phyloP scores from a whole-genome alignment of 2,329 filamentous ascomycete genomes.

The Talaromyces marneffei region DNA sequence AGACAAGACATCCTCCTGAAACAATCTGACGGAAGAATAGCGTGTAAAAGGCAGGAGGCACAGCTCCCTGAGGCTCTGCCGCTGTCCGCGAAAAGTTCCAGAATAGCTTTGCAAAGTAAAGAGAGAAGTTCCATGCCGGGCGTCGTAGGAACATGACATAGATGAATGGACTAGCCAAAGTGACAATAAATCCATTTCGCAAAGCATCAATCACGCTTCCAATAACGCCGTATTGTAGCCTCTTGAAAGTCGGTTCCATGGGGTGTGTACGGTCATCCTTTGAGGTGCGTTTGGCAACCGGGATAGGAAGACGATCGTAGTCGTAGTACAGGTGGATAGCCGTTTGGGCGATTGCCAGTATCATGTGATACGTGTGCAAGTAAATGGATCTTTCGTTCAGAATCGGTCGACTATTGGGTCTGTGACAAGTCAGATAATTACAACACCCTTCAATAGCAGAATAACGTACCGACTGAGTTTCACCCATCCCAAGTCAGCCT shows the following conservation, averaged over 20 bases:
- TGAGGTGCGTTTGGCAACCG: slow-evolving; percentile 33
- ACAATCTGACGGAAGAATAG: slow-evolving; percentile 53
- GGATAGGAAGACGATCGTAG: slow-evolving; percentile 61
- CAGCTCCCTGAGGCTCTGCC: slow-evolving; percentile 50
- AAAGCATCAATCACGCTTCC: slow-evolving; percentile 28
- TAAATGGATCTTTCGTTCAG: slow-evolving; percentile 86
- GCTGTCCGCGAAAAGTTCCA: slow-evolving; percentile 70
- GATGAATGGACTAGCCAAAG: slow-evolving; percentile 46
- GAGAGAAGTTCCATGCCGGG: slow-evolving; percentile 62
- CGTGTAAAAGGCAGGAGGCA: slow-evolving; percentile 53
- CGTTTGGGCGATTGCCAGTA: slow-evolving; percentile 66
- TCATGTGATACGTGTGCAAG: slow-evolving; percentile 63
- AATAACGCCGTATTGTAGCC: slow-evolving; percentile 33
- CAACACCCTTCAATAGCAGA: not conserved
- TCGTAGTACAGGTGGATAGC: slow-evolving; percentile 65
- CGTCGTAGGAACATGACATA: slow-evolving; percentile 61
- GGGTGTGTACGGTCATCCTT: slow-evolving; percentile 34
- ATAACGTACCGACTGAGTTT: slow-evolving; percentile 58
- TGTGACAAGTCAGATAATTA: slow-evolving; percentile 16
- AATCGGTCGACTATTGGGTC: slow-evolving; percentile 59
- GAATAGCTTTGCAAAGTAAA: slow-evolving; percentile 65
- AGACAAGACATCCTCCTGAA: slow-evolving; percentile 61
- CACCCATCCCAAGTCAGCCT: slow-evolving; percentile 65
- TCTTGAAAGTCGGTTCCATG: slow-evolving; percentile 31
- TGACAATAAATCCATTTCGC: slow-evolving; percentile 37